Base-by-base conservation (phyloP, 768 basidiomycete genomes). In the Lactarius hengduanensis region DNA sequence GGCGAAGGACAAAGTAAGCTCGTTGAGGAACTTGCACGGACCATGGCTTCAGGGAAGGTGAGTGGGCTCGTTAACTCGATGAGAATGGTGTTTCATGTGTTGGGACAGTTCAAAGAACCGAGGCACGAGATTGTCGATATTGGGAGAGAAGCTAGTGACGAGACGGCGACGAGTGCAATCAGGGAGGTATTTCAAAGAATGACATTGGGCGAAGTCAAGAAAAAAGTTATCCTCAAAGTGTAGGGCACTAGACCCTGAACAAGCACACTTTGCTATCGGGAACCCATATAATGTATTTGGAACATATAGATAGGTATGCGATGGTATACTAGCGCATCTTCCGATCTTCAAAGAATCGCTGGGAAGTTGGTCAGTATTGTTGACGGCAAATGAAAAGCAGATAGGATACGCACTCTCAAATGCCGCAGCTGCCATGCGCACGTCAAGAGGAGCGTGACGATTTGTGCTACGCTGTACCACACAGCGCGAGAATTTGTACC, bases 391-490 rank as follows among this genome's bases (percentile, higher is more conserved):
- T 0, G 41, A 28, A 15, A 40, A 38, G 47, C 4, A 30, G 34
- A 18, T 38, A 47, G 56, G 2, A 60, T 40, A 77, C 85, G 73
- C 72, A 94, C 92, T 81, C 87, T 92, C 65, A 99, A 80, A 83
- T 98, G 92, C 73, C 92, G 82, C 74, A 97, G 80, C 77, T 98
- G 97, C 96, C 96, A 98, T 36, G 85, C 81, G 72, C 93, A 98
- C 2, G 96, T 96, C 20, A 79, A 84, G 55, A 98, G 76, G 53
- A 99, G 78, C 13, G 96, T 88, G 16, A 83, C 77, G 65, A 98
- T 93, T 81, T 99, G 96, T 40, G 86, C 82, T 32, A 98, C 57
- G 72, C 89, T 94, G 77, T 97, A 98, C 93, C 94, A 98, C 55
- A 98, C 91, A 1, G 97, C 95, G 66, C 88, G 80, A n/a, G 89